Base-by-base conservation (phyloP, 2,329 filamentous ascomycete species). In the Claviceps fusiformis region DNA sequence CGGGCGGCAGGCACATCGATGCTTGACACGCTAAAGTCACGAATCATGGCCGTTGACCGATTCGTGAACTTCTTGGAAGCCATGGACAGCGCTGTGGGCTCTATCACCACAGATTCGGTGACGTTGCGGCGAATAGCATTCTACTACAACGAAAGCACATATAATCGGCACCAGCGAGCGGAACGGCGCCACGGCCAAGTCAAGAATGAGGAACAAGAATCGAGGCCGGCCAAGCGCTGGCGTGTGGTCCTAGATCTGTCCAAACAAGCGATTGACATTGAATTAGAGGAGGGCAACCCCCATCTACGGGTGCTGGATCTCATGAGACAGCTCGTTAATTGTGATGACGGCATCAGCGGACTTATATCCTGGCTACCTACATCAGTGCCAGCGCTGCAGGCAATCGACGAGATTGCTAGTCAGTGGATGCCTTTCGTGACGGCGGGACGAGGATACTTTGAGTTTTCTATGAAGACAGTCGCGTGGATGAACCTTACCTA, bases 11-110 rank as follows among this genome's bases (percentile, higher is more conserved):
- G 83, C 24, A 71, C 74, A 48, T 73, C 82, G 0, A 75, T 85
- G 15, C 67, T 89, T 4, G 73, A 77, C 4, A 70, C 74, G n/a
- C 73, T 90, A 24, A 72, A 75, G 58, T 72, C 76, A 52, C 77
- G 83, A 33, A 72, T 90, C 49, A 77, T 81, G 60, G 79, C 82
- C 13, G 79, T 93, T 56, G 81, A 87, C 62, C 80, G 85, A 24
- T 75, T 93, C 33, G 82, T 89, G 44, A 78, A 79, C 47, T 88
- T 87, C 62, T 74, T 89, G 31, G 78, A 82, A 48, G 81, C 84
- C 1, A 78, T 91, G 58, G 73, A 81, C 54, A 72, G 74, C 58
- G 74, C 79, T 60, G 72, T 73, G 50, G 74, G 74, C 17, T 74
- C 77, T 53, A 77, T 87, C 41, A 71, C 72, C 47, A 78, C 79